These are phyloP conservation scores for Solanum pinnatisectum DNA, from an alignment of 257 asterid species.

Conservation along the genomic window DNA sequence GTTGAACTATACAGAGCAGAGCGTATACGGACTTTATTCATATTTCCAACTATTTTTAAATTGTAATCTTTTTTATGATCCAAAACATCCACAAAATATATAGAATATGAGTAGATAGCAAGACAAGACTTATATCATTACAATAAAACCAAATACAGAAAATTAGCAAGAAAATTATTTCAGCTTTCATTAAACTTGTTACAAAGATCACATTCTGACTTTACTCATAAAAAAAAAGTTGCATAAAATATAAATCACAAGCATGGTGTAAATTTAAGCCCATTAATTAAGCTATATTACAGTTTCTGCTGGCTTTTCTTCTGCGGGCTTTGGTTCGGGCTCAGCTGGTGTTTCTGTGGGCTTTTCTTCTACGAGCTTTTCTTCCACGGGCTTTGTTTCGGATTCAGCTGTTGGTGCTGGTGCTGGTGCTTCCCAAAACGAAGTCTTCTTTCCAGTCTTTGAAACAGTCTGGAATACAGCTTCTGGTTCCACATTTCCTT, in stretches of 20 bases:
- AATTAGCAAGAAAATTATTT: background rate
- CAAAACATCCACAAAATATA: background rate
- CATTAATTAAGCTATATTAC: background rate
- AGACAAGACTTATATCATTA: background rate
- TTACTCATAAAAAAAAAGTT: background rate
- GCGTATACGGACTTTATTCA: no score
- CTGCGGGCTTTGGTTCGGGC: background rate
- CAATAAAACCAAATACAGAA: background rate
- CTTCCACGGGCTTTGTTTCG: background rate
- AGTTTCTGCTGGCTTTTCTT: constrained; percentile 17
- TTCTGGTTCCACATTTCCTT: constrained; percentile 66
- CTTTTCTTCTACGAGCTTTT: constrained; percentile 15
- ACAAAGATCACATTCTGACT: background rate
- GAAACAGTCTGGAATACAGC: constrained; percentile 77
- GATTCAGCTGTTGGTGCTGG: background rate
- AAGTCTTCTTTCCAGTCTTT: constrained; percentile 81
- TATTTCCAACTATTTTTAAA: no score
- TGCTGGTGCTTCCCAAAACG: constrained; percentile 62
- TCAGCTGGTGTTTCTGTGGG: constrained; percentile 2
- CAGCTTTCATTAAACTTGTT: background rate
- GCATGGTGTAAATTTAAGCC: background rate
- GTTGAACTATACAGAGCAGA: no score
- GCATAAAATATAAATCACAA: background rate
- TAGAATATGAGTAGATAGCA: no score
- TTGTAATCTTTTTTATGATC: background rate